Conservation (phyloP, 345 rosid genomes). For the Euphorbia lathyris region DNA sequence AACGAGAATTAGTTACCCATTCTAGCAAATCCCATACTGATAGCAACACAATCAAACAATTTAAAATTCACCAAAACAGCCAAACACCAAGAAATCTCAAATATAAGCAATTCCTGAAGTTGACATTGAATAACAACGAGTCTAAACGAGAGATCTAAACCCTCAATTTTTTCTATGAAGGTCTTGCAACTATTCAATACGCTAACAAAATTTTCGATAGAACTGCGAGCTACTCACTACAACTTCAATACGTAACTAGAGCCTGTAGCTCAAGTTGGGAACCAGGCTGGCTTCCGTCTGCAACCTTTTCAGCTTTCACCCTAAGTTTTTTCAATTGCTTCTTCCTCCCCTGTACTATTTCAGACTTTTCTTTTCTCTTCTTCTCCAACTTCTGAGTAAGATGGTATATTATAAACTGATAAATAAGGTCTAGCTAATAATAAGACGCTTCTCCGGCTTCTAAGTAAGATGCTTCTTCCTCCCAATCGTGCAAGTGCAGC, state of each 20-base stretch:
- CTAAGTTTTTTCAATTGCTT: conserved; percentile 73
- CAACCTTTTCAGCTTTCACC: conserved; percentile 73
- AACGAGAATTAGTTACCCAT: too few species aligned
- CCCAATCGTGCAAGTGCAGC: conserved; percentile 72
- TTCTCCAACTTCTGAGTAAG: conserved; percentile 61
- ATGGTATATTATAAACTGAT: background rate
- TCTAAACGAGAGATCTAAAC: background rate
- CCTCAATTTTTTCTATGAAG: background rate
- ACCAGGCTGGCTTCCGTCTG: conserved; percentile 79
- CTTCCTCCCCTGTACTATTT: conserved; percentile 60
- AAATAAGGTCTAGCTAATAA: background rate
- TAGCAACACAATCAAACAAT: background rate
- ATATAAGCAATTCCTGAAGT: background rate
- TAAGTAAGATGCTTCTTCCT: too few species aligned
- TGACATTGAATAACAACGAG: background rate
- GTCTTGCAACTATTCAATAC: background rate
- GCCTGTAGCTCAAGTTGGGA: conserved; percentile 58
- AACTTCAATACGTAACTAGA: conserved; percentile 46
- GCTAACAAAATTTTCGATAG: conserved; percentile 1
- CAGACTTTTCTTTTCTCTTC: conserved; percentile 78
- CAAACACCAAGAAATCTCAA: background rate
- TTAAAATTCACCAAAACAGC: too few species aligned
- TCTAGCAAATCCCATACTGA: too few species aligned
- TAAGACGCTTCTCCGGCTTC: too few species aligned
- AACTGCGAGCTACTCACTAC: conserved; percentile 1